Base-by-base conservation (phyloP, 2,329 filamentous ascomycete genomes). In the Pseudogymnoascus sp. region DNA sequence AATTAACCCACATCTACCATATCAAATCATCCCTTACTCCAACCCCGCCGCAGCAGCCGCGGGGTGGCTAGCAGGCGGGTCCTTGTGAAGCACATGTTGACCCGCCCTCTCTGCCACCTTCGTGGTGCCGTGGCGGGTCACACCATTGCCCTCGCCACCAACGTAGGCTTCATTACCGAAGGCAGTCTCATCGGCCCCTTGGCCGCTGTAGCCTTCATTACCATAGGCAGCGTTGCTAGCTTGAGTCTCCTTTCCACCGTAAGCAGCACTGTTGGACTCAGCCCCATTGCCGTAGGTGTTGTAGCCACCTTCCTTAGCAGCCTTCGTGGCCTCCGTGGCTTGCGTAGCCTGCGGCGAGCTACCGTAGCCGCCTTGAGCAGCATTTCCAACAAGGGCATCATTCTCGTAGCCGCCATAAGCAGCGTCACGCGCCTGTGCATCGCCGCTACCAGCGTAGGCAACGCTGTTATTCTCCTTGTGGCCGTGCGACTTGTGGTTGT, bases 61-160 rank as follows among this genome's bases (percentile, higher is more conserved):
- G 11, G 66, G 65, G 57, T 68, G 66, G 8, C 20, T 54, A 43
- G 65, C 60, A 22, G 67, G 67, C 58, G 67, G 66, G 18, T 66
- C 67, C 39, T 69, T 69, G 34, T 68, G 67, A 11, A 69, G 57
- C 59, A 62, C 62, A 39, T 66, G 65, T 1, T 63, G 58, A 6
- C 64, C 67, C 58, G 62, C 63, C 9, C 60, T 39, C 57, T 43
- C 32, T 39, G 12, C 39, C 20, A 38, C 37, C 38, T 54, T 62
- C 39, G 20, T 57, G 41, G 34, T 35, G 16, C 4, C 57, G 20
- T 12, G 38, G 47, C 37, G 47, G 32, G 14, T 37, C 20, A 20
- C 59, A 6, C 47, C 47, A 32, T 18, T 54, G 34, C 34, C 12
- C 9, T 14, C 34, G 4, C 12, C 11, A 18, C 25, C n/a, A 32